Evolutionary conservation across 768 basidiomycete genomes (phyloP).

Genomic region (Rhodotorula graminis): DNA sequence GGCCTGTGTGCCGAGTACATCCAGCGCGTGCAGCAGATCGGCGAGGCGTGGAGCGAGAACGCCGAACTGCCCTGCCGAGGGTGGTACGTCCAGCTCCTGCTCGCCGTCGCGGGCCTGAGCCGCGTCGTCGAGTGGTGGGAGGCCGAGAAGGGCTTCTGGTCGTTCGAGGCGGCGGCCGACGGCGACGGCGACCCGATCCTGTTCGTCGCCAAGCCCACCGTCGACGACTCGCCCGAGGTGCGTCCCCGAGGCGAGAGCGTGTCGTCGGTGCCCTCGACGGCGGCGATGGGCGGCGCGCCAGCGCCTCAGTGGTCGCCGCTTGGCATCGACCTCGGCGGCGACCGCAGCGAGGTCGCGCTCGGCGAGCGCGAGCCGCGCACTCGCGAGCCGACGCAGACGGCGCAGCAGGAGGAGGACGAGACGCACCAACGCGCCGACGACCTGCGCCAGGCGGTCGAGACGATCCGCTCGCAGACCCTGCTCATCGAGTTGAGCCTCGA

Average conservation of each 20-base stretch:
- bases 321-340: conserved; percentile 39
- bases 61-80: conserved; percentile 96
- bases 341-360: not conserved
- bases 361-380: not conserved
- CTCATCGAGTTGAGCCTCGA: conserved; percentile 91
- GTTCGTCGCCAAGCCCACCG: conserved; percentile 83
- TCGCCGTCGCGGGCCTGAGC: conserved; percentile 90
- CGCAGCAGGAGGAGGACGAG: conserved; percentile 43
- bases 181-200: conserved; percentile 84
- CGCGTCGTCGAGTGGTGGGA: conserved; percentile 95
- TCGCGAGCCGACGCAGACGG: conserved; percentile 1
- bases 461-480: conserved; percentile 90
- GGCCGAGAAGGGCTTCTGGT: conserved; percentile 99
- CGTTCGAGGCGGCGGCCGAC: conserved; percentile 65
- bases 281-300: not conserved
- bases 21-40: conserved; percentile 82
- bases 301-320: conserved; percentile 29
- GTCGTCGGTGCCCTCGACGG: conserved; percentile 11
- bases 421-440: conserved; percentile 76
- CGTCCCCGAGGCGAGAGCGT: conserved; percentile 57
- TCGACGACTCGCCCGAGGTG: conserved; percentile 60
- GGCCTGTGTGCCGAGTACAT: conserved; percentile 81
- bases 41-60: conserved; percentile 94
- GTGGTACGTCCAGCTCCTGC: conserved; percentile 95
- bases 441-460: conserved; percentile 81